Evolutionary conservation across 306 rosid species (phyloP), one percentile per base, ranked within the genome.

Genomic region (Acmispon strigosus): DNA sequence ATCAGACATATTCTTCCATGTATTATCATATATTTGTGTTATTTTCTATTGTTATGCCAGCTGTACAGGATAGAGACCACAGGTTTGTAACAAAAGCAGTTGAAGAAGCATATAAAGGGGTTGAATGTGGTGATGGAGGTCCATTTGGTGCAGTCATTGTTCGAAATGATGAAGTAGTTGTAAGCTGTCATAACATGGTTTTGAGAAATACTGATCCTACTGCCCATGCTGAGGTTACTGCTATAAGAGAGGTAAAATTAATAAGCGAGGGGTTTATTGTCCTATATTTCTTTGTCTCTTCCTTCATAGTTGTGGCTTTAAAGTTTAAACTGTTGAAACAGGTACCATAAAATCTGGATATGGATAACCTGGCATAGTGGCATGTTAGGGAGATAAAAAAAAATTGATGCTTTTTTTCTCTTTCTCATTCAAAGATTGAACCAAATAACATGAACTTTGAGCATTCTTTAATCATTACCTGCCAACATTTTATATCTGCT

Each of bases 141-240:
- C 97, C 97, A 37, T 91, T 87, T 56, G 96, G 97, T 14, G 97
- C 97, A 1, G 88, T 91, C 69, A 79, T 91, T 66, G 96, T 89
- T 76, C 86, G 70, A 17, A 87, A 91, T 32, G 87, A 91, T 73
- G 97, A 91, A 83, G 77, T 91, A 61, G 88, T 91, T 29, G 96
- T 83, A 50, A 85, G 93, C 82, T 85, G 93, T 67, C 97, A 89
- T 80, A 91, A 91, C 79, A 78, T 91, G 96, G 93, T 91, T 74
- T 71, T 84, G 50, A 81, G 69, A 48, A 67, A 91, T 80, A 89
- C 86, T 43, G 96, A 91, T 68, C 93, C 96, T 5, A 91, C 91
- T 37, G 97, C 93, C 14, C 97, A 91, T 76, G 97, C 97, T 8
- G 96, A 91, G 79, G 87, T 89, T 78, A 87, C 87, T 62, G 96